These are phyloP conservation scores for Turnera subulata DNA, from an alignment of 345 rosid species.

Conservation along the genomic window DNA sequence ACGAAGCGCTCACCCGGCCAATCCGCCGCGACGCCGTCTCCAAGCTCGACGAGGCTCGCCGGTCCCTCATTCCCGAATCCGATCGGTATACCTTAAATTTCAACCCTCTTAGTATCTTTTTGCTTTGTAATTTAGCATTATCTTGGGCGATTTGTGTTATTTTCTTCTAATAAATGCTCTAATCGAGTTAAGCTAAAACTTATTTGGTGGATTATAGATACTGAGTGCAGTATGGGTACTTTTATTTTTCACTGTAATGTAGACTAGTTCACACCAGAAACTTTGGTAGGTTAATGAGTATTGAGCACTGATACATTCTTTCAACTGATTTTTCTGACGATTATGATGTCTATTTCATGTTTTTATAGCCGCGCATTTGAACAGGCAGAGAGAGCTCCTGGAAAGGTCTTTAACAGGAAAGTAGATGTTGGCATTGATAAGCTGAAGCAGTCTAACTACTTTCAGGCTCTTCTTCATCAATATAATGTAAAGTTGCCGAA, in stretches of 20 bases:
- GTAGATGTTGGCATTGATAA: conserved; percentile 49
- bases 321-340: not conserved
- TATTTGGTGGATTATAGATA: too few species aligned
- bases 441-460: conserved; percentile 66
- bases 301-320: too few species aligned
- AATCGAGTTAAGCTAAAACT: too few species aligned
- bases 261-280: too few species aligned
- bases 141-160: too few species aligned
- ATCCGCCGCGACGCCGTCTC: conserved; percentile 62
- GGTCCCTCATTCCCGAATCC: conserved; percentile 58
- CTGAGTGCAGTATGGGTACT: too few species aligned
- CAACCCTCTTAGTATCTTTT: too few species aligned
- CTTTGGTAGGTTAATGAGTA: not conserved
- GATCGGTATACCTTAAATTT: conserved; percentile 47
- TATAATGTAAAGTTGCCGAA: conserved; percentile 31
- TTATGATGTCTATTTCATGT: conserved; percentile 18
- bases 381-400: conserved; percentile 59
- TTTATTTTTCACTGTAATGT: too few species aligned
- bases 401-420: conserved; percentile 46
- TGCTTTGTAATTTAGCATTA: too few species aligned
- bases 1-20: conserved; percentile 55
- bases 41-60: conserved; percentile 59
- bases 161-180: too few species aligned
- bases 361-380: conserved; percentile 67
- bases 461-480: conserved; percentile 44